Evolutionary conservation across 1,139 yeast species (phyloP).

Genomic region (Saccharomyces hybrid): DNA sequence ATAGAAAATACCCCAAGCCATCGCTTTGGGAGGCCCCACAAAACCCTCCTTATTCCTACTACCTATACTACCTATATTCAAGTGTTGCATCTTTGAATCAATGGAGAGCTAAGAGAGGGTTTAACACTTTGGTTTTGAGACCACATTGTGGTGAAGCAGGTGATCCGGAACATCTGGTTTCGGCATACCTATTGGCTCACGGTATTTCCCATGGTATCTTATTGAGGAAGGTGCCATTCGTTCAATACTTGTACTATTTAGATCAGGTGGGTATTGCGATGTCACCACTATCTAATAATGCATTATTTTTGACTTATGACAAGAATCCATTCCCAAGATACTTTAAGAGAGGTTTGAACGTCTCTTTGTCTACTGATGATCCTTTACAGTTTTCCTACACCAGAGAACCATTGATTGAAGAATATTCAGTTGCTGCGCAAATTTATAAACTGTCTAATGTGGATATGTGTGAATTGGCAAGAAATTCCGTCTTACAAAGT

Average conservation of each 20-base stretch:
- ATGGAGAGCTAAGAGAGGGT: slow-evolving; percentile 65
- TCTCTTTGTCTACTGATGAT: slow-evolving; percentile 88
- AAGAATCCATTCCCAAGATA: slow-evolving; percentile 87
- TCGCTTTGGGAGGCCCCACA: slow-evolving; percentile 64
- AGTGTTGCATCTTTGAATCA: slow-evolving; percentile 79
- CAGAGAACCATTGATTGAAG: slow-evolving; percentile 95
- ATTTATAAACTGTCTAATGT: slow-evolving; percentile 88
- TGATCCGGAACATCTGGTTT: slow-evolving; percentile 91
- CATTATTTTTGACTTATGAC: slow-evolving; percentile 88
- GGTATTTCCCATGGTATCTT: slow-evolving; percentile 94
- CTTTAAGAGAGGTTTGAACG: slow-evolving; percentile 88
- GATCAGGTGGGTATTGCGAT: slow-evolving; percentile 96
- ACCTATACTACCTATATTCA: slow-evolving; percentile 79
- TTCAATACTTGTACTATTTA: slow-evolving; percentile 85
- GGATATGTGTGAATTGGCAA: slow-evolving; percentile 90
- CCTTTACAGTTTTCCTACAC: slow-evolving; percentile 93
- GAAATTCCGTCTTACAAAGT: slow-evolving; percentile 78
- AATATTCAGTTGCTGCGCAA: slow-evolving; percentile 95
- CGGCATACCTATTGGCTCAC: slow-evolving; percentile 84
- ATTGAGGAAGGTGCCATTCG: slow-evolving; percentile 85
- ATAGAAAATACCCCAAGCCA: slow-evolving; percentile 77
- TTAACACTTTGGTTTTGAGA: slow-evolving; percentile 82
- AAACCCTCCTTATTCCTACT: slow-evolving; percentile 98
- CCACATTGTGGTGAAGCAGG: slow-evolving; percentile 99
- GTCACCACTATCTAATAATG: slow-evolving; percentile 97